These are phyloP conservation scores for Diplosphaera chodatii DNA, from an alignment of 139 green algal genomes.

Conservation along the genomic window DNA sequence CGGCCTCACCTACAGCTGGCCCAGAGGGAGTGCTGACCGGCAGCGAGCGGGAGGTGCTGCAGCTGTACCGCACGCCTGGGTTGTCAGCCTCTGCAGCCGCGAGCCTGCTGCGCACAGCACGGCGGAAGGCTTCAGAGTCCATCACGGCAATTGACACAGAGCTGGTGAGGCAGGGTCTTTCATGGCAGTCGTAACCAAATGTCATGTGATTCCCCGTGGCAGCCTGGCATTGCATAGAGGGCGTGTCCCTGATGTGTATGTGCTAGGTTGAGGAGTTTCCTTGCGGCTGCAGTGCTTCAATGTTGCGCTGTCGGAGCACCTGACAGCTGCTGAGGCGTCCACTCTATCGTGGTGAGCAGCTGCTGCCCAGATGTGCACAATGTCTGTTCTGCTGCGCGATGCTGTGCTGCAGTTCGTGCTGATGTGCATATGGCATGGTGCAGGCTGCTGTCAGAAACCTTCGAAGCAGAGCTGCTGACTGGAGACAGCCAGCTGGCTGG, in stretches of 20 bases:
- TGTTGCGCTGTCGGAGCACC: slow-evolving; percentile 51
- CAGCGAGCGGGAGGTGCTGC: slow-evolving; percentile 44
- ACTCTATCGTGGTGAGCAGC: slow-evolving; percentile 75
- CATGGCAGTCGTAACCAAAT: no score
- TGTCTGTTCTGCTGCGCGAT: not conserved
- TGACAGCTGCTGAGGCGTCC: slow-evolving; percentile 59
- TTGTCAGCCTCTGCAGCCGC: slow-evolving; percentile 46
- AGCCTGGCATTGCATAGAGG: no score
- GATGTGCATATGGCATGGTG: not conserved
- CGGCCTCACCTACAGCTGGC: not conserved
- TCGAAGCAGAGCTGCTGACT: slow-evolving; percentile 85
- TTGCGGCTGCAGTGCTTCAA: slow-evolving; percentile 89
- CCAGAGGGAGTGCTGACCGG: not conserved
- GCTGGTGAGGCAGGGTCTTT: slow-evolving; percentile 26
- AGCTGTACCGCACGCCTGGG: slow-evolving; percentile 80
- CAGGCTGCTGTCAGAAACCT: slow-evolving; percentile 93
- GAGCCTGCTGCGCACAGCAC: slow-evolving; percentile 68
- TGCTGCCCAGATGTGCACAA: not conserved
- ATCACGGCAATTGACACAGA: slow-evolving; percentile 72
- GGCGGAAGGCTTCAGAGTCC: slow-evolving; percentile 57
- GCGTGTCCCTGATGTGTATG: no score
- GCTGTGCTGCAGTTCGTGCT: no score
- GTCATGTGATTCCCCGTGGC: no score
- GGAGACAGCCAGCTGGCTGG: not conserved
- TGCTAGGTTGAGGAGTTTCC: no score